Base-by-base conservation (phyloP, 2,329 filamentous ascomycete species). In the Neopestalotiopsis clavispora region DNA sequence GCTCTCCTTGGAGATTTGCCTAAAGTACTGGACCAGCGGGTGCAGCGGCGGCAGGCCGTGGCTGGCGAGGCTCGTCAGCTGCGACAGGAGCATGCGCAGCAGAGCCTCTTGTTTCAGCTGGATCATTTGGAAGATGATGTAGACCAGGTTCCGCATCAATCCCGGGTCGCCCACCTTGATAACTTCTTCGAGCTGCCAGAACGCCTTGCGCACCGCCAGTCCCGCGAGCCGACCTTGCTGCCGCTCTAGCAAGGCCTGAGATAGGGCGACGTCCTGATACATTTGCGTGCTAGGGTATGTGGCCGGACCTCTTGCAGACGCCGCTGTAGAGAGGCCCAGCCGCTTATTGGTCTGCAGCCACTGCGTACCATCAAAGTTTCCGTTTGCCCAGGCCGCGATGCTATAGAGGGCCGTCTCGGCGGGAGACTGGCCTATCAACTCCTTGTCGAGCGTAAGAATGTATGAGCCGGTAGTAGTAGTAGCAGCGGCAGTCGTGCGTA, bases 41-140 rank as follows among this genome's bases (percentile, higher is more conserved):
- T 63, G 66, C 12, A 62, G 58, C 10, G 14, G 12, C 10, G 66
- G 66, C 6, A 67, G 58, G 13, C 20, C 10, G 17, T 57, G 57
- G 14, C 5, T 32, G 13, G 52, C 34, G 12, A 67, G 57, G 20
- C 23, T 59, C n/a, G 66, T 42, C 13, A 62, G 42, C 28, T 63
- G 66, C 28, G 45, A 52, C 4, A 67, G 38, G 12, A 62, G 59
- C 40, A 56, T 62, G 40, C 30, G 60, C 3, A 62, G 23, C 66
- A 67, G 34, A 20, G 20, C 10, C 5, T 20, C 14, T 9, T 67
- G 66, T 28, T 63, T 63, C 12, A 20, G 20, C 13, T 62, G 34
- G n/a, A 67, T n/a, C 66, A 67, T 67, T 32, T 62, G 40, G 34
- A 38, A 17, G 30, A 67, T 12, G 23, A 67, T 62, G 30, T 67